Evolutionary conservation across 768 basidiomycete species (phyloP), one percentile per base, ranked within the genome.

Genomic region (Trichaptum fuscoviolaceum): DNA sequence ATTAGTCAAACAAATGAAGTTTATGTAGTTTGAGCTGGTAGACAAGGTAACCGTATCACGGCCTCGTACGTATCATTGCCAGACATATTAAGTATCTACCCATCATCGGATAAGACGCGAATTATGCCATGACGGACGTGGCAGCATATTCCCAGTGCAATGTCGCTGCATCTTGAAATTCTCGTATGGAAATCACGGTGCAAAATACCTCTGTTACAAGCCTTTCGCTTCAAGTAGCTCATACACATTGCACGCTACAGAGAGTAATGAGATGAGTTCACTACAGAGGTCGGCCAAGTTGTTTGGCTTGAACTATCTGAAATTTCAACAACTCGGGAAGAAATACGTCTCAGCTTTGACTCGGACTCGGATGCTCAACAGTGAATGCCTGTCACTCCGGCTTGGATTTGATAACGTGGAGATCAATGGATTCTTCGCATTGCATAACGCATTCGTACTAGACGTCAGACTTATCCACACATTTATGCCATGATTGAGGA

Each of bases 161-260:
- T 18, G 35, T 79, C 66, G 72, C 73, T 23, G 69, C 71, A 57
- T 59, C 71, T 8, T 70, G 74, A 59, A 73, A 71, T 17, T 42
- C 30, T 82, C 79, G 7, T 84, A 84, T 65, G 77, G 76, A n/a
- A 85, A 85, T 69, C 84, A 83, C 68, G 80, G 84, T 82, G 64
- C 42, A 75, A 8, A 30, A 30, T 30, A 30, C 8, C 42, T 2
- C 3, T 52, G 42, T 15, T 12, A 12, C 15, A 52, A 2, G 6
- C 42, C 20, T 52, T 73, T 9, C 24, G 0, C 7, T 23, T 25
- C 9, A n/a, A 23, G n/a, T 35, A 8, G 9, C 52, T 66, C 35
- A 24, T 26, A 25, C 9, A 25, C 35, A 27, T 24, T 23, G 18
- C 26, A 30, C 30, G 58, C 20, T 58, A 5, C 15, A 0, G 58